Evolutionary conservation across 345 rosid genomes (phyloP).

Genomic region (Acer saccharum): DNA sequence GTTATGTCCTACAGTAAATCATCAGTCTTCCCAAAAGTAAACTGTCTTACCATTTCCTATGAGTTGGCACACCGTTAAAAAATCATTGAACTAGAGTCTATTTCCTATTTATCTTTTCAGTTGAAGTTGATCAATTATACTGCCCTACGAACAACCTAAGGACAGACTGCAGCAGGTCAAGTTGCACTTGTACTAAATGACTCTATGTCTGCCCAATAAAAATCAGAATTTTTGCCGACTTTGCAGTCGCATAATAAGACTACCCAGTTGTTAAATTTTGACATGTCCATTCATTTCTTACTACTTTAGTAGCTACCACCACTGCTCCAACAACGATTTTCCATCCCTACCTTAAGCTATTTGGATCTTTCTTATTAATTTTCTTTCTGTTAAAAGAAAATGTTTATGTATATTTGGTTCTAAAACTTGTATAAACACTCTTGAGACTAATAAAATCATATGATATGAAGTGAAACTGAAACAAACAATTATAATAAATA

Average conservation of each 20-base stretch:
- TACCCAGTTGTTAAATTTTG: background rate
- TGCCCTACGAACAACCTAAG: background rate
- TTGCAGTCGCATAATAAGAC: background rate
- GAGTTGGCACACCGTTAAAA: background rate
- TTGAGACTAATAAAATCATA: background rate
- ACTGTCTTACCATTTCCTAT: background rate
- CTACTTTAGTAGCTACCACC: background rate
- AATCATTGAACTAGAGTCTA: too few relatives aligned
- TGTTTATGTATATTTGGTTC: background rate
- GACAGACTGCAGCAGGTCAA: background rate
- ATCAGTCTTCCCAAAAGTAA: background rate
- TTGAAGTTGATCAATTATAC: constrained; percentile 1
- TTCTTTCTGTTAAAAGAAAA: background rate
- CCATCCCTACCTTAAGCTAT: too few relatives aligned
- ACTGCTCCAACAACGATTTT: background rate
- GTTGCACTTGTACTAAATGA: background rate
- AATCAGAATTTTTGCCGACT: background rate
- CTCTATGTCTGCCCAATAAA: background rate
- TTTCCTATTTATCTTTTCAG: background rate
- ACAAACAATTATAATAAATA: background rate
- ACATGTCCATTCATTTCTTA: background rate
- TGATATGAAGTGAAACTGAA: background rate
- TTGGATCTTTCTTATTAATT: too few relatives aligned
- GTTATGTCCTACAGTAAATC: background rate
- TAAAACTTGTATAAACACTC: background rate